A percentile compares a stretch with the other conserved stretches of the same genome.
phyloP scores from a whole-genome alignment of 257 asterid species.

The Verbascum thapsus region DNA sequence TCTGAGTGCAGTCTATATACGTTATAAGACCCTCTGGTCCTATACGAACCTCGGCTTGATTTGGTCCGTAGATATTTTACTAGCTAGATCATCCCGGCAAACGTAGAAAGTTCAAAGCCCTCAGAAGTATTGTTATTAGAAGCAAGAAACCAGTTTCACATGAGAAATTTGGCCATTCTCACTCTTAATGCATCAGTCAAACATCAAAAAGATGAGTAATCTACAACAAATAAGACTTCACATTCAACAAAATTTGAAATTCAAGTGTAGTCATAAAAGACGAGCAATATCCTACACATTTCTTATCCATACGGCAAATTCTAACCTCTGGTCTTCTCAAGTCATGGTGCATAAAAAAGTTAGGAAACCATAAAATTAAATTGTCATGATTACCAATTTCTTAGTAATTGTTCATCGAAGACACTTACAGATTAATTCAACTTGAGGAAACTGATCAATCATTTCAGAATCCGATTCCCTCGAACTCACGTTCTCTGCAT shows the following conservation, averaged over 20 bases:
- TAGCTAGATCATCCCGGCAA: too few relatives aligned
- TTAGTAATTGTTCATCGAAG: background rate
- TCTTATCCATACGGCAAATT: too few relatives aligned
- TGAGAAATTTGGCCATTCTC: background rate
- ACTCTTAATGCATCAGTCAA: background rate
- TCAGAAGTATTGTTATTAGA: too few relatives aligned
- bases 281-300: too few relatives aligned
- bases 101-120: too few relatives aligned
- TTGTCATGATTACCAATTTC: slow-evolving; percentile 2
- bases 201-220: too few relatives aligned
- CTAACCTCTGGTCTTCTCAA: slow-evolving; percentile 4
- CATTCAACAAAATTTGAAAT: too few relatives aligned
- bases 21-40: too few relatives aligned
- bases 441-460: slow-evolving; percentile 54
- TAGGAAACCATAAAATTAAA: background rate
- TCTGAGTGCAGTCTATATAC: too few relatives aligned
- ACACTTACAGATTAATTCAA: slow-evolving; percentile 71
- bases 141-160: background rate
- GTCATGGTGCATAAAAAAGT: slow-evolving; percentile 1
- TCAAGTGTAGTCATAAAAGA: background rate
- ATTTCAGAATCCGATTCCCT: slow-evolving; percentile 46
- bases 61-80: too few relatives aligned
- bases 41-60: too few relatives aligned
- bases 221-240: too few relatives aligned
- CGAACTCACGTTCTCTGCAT: slow-evolving; percentile 36